These are phyloP conservation scores for Ciborinia camelliae DNA, from an alignment of 2,329 filamentous ascomycete species.

Conservation along the genomic window DNA sequence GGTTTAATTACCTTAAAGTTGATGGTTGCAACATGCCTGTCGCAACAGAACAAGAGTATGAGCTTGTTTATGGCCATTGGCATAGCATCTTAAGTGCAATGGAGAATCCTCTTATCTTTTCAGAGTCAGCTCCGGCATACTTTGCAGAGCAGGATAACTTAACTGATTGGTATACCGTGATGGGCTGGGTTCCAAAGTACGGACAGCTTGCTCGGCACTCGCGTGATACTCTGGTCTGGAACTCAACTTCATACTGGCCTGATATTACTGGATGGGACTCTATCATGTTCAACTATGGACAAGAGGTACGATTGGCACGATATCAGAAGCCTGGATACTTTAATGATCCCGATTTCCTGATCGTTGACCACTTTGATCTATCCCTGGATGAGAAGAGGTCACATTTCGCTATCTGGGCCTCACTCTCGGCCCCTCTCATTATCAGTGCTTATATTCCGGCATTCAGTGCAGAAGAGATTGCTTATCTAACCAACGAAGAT, in stretches of 20 bases:
- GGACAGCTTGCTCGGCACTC: slow-evolving; percentile 40
- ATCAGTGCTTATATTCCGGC: slow-evolving; percentile 38
- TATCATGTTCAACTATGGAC: slow-evolving; percentile 48
- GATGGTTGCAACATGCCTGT: slow-evolving; percentile 51
- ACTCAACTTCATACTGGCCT: slow-evolving; percentile 31
- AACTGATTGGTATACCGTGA: slow-evolving; percentile 44
- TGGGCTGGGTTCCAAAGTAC: slow-evolving; percentile 43
- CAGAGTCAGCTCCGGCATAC: slow-evolving; percentile 46
- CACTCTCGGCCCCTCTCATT: slow-evolving; percentile 34
- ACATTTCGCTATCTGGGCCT: slow-evolving; percentile 35
- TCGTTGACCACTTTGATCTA: slow-evolving; percentile 32
- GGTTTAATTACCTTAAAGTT: slow-evolving; percentile 57
- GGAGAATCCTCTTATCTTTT: slow-evolving; percentile 36
- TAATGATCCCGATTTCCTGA: slow-evolving; percentile 35
- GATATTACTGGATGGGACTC: slow-evolving; percentile 43
- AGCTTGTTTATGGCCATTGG: slow-evolving; percentile 44
- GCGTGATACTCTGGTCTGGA: slow-evolving; percentile 34
- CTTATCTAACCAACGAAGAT: slow-evolving; percentile 40
- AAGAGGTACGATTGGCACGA: slow-evolving; percentile 34
- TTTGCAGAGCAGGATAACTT: slow-evolving; percentile 46
- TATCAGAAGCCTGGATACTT: slow-evolving; percentile 41
- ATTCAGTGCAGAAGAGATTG: slow-evolving; percentile 38
- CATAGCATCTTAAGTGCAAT: slow-evolving; percentile 38
- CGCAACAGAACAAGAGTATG: slow-evolving; percentile 40
- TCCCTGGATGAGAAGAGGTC: slow-evolving; percentile 32